A percentile compares a stretch with the other conserved stretches of the same genome.
phyloP scores from a whole-genome alignment of 768 basidiomycete species.

The Tylopilus felleus region DNA sequence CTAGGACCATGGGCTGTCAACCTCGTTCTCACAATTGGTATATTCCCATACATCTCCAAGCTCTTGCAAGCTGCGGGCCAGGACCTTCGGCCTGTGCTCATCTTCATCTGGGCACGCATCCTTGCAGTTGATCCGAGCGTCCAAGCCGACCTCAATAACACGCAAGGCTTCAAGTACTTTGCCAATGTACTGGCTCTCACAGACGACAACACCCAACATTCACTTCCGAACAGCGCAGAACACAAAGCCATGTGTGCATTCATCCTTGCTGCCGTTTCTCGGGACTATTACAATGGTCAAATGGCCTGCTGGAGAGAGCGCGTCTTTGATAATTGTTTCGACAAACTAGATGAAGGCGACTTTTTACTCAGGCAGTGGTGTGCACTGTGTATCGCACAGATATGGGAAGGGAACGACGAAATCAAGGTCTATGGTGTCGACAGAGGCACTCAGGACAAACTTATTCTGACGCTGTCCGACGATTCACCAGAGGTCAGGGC shows the following conservation, averaged over 20 bases:
- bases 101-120: slow-evolving; percentile 99
- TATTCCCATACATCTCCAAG: slow-evolving; percentile 98
- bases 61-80: slow-evolving; percentile 91
- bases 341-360: slow-evolving; percentile 82
- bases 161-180: slow-evolving; percentile 83
- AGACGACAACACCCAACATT: slow-evolving; percentile 51
- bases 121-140: slow-evolving; percentile 94
- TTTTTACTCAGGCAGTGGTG: slow-evolving; percentile 95
- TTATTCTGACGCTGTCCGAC: slow-evolving; percentile 76
- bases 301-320: slow-evolving; percentile 74
- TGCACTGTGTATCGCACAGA: slow-evolving; percentile 86
- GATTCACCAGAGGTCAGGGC: slow-evolving; percentile 91
- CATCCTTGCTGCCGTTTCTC: slow-evolving; percentile 83
- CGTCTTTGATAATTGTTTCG: slow-evolving; percentile 86
- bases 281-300: slow-evolving; percentile 89
- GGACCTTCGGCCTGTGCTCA: slow-evolving; percentile 94
- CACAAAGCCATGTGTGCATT: slow-evolving; percentile 99
- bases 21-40: slow-evolving; percentile 92
- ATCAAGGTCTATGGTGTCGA: slow-evolving; percentile 83
- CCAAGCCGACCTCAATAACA: slow-evolving; percentile 82
- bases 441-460: slow-evolving; percentile 73
- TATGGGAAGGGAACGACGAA: slow-evolving; percentile 93
- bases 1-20: slow-evolving; percentile 99
- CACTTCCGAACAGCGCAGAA: slow-evolving; percentile 90
- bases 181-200: slow-evolving; percentile 68